phyloP scores from a whole-genome alignment of 768 basidiomycete species.

The Amyloporia xantha region DNA sequence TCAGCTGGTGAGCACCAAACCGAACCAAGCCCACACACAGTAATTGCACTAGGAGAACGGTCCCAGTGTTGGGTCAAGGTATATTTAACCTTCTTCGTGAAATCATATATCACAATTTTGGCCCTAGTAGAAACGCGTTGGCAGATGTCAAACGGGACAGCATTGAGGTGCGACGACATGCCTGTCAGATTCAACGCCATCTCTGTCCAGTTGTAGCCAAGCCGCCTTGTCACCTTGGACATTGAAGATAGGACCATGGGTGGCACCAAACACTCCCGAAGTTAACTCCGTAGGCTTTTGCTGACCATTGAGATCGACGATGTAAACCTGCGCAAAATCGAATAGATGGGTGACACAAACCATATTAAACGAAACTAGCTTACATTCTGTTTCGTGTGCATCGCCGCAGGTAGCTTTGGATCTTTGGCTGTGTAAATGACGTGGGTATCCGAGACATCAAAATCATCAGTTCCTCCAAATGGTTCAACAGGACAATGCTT shows the following conservation, averaged over 20 bases:
- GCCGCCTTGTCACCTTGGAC: constrained; percentile 63
- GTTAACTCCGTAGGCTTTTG: constrained; percentile 62
- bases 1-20: not conserved
- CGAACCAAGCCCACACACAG: constrained; percentile 34
- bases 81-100: constrained; percentile 57
- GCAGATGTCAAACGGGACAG: not conserved
- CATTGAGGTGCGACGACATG: constrained; percentile 23
- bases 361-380: not conserved
- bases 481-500: constrained; percentile 79
- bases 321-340: constrained; percentile 50
- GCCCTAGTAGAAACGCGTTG: too few relatives aligned
- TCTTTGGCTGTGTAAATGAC: constrained; percentile 87
- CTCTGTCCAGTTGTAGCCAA: constrained; percentile 83
- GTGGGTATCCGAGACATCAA: constrained; percentile 60
- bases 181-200: constrained; percentile 90
- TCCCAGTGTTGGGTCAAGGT: constrained; percentile 84
- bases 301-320: constrained; percentile 50
- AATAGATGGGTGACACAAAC: not conserved
- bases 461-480: constrained; percentile 80
- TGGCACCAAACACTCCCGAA: constrained; percentile 79
- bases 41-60: constrained; percentile 58
- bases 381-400: constrained; percentile 89
- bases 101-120: constrained; percentile 75
- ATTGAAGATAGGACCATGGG: constrained; percentile 65
- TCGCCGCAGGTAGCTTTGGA: constrained; percentile 64